phyloP scores from a whole-genome alignment of 1,284 basidiomycete genomes.

The Moniliella sp. region DNA sequence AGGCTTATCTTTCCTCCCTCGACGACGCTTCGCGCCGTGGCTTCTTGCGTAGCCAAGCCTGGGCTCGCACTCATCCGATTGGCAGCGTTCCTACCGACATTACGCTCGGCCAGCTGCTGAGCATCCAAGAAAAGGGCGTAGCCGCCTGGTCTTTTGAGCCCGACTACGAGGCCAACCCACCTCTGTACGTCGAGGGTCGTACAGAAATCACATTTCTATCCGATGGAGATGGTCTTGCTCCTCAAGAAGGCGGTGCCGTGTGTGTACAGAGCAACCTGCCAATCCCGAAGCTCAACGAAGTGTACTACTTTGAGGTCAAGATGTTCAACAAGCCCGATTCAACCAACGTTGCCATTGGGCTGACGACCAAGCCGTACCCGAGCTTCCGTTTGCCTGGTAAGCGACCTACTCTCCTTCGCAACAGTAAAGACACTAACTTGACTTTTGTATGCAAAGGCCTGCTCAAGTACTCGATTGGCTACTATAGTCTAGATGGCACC shows the following conservation, averaged over 20 bases:
- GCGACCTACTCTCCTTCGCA: not conserved
- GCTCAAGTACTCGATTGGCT: slow-evolving; percentile 75
- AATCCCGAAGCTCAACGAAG: slow-evolving; percentile 31
- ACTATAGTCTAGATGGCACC: slow-evolving; percentile 75
- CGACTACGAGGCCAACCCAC: slow-evolving; percentile 29
- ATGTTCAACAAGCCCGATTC: slow-evolving; percentile 31
- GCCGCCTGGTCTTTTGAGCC: slow-evolving; percentile 32
- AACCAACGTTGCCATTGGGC: slow-evolving; percentile 23
- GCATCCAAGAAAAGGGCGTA: slow-evolving; percentile 33
- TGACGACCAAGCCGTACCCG: slow-evolving; percentile 31
- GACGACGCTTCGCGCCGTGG: slow-evolving; percentile 51
- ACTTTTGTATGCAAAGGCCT: slow-evolving; percentile 39
- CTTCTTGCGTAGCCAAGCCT: slow-evolving; percentile 72
- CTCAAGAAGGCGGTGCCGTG: slow-evolving; percentile 29
- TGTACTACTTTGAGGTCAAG: slow-evolving; percentile 34
- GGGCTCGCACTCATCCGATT: slow-evolving; percentile 24
- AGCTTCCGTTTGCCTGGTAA: slow-evolving; percentile 18
- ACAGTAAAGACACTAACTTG: not conserved
- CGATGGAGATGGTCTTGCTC: slow-evolving; percentile 29
- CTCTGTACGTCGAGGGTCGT: slow-evolving; percentile 26
- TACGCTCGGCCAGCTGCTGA: slow-evolving; percentile 29
- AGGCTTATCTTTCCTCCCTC: slow-evolving; percentile 59
- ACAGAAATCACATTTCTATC: slow-evolving; percentile 32
- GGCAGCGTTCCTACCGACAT: slow-evolving; percentile 25
- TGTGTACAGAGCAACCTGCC: slow-evolving; percentile 31